Evolutionary conservation across 768 basidiomycete genomes (phyloP), one percentile per base, ranked within the genome.

Genomic region (Omphalotus guepiniiformis): DNA sequence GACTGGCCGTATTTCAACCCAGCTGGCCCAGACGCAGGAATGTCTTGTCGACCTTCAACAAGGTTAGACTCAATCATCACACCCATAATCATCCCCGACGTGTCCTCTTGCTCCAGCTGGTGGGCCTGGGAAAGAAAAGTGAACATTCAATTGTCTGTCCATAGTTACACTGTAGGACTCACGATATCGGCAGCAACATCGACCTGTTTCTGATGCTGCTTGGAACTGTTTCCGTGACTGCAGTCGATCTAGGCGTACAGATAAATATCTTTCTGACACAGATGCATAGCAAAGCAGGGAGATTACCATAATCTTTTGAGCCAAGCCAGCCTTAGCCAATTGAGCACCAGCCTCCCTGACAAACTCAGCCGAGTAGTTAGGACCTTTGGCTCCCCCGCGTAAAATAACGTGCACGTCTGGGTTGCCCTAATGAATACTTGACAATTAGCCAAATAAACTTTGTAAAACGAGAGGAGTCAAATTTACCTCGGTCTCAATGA

Each of bases 11-110:
- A 92, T 58, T 75, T 83, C 38, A 95, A 69, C 9, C 79, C 84
- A 6, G 75, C 67, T 1, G 84, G 83, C 3, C 92, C 93, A 9
- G 75, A 72, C 1, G 76, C 59, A 3, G 91, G 83, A 50, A 94
- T 85, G 56, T 91, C 83, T 65, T 94, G 91, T 42, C 90, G 81
- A 22, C 93, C 91, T 62, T 88, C 91, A 6, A 83, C 74, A 41
- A 97, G 74, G 62, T 95, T 94, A 36, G 88, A 91, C 67, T 97
- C 95, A 47, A 98, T 75, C 94, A 97, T 98, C 46, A 93, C 89
- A 38, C 92, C 93, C 79, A 91, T 85, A 57, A 95, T 93, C 51
- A 76, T 70, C 4, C 70, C 57, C 1, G 82, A 76, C 1, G 89
- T 93, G 49, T 89, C 85, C 26, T 75, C 76, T 1, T 75, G 76